Evolutionary conservation across 2,329 filamentous ascomycete genomes (phyloP).

Genomic region (Hymenoscyphus occultus): DNA sequence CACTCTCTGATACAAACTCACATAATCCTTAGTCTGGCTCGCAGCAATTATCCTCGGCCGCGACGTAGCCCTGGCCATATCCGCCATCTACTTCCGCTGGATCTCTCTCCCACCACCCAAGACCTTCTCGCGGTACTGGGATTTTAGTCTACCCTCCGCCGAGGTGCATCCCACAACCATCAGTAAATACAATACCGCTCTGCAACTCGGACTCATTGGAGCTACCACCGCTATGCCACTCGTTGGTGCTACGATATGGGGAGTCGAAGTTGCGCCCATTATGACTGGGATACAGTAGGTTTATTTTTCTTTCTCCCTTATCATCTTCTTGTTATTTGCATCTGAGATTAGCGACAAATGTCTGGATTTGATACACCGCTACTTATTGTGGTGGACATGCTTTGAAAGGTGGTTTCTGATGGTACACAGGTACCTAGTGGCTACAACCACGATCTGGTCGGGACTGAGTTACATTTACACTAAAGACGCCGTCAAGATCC

Average conservation of each 20-base stretch:
- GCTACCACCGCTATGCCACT: conserved; percentile 79
- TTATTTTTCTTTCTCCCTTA: neutral
- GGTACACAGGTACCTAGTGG: conserved; percentile 67
- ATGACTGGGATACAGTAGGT: conserved; percentile 65
- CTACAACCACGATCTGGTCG: conserved; percentile 87
- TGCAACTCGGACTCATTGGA: conserved; percentile 85
- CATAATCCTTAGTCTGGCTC: conserved; percentile 63
- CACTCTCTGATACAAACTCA: neutral
- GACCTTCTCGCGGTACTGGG: conserved; percentile 91
- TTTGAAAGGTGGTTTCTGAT: too few species aligned
- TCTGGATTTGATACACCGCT: too few species aligned
- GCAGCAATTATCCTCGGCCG: conserved; percentile 87
- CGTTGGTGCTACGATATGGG: conserved; percentile 39
- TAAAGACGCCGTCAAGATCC: conserved; percentile 87
- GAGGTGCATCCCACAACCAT: conserved; percentile 81
- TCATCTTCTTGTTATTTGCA: neutral
- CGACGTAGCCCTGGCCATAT: conserved; percentile 76
- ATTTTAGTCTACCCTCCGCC: conserved; percentile 86
- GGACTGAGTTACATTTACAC: conserved; percentile 88
- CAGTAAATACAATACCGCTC: conserved; percentile 89
- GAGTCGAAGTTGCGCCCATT: conserved; percentile 51
- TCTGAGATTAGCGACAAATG: neutral
- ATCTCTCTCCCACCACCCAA: conserved; percentile 92
- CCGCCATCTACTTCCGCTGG: conserved; percentile 93
- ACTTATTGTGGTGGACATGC: too few species aligned